Evolutionary conservation across 2,329 filamentous ascomycete genomes (phyloP), one percentile per base, ranked within the genome.

Genomic region (Trichothecium sympodiale): DNA sequence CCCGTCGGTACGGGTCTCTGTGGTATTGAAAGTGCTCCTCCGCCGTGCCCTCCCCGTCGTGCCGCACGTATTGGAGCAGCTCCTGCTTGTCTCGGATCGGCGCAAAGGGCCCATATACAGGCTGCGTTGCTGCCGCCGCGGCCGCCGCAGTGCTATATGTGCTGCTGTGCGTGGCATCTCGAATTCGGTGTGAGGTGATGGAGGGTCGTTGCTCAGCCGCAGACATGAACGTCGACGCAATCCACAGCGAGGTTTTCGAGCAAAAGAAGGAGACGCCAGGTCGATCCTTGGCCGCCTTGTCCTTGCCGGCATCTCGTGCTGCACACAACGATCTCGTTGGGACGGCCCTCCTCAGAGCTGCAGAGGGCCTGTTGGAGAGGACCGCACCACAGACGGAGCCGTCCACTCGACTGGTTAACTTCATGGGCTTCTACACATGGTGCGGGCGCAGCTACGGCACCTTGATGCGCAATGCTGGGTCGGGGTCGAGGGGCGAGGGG

Each of bases 341-440:
- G 33, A 46, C 43, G 35, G 48, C 40, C 17, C 41, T 39, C 37
- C 42, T 46, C 38, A 51, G 41, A 38, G 46, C 47, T 38, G 49
- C 45, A 46, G 58, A 56, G 43, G 59, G 58, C 54, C 61, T 61
- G 56, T 57, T 60, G 47, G 62, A 60, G 52, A 69, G 59, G 56
- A 71, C 64, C 54, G 69, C 66, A 63, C 66, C 62, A 61, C 65
- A 71, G 62, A 71, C 65, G 62, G 69, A 69, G 63, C 69, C 61
- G 59, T 75, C 69, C 59, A 74, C 65, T 69, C 67, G 68, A 60
- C 61, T 67, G 50, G 65, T 59, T 60, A 67, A 60, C 69, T 67
- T 75, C 72, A 77, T 77, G 68, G 62, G 71, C 58, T 64, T 60
- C 61, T 65, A 62, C 55, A 61, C 67, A 71, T 71, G 57, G 45